A percentile compares a stretch with the other conserved stretches of the same genome.
Conservation (phyloP, 2,329 filamentous ascomycete species). For the Epichloe coenophiala region DNA sequence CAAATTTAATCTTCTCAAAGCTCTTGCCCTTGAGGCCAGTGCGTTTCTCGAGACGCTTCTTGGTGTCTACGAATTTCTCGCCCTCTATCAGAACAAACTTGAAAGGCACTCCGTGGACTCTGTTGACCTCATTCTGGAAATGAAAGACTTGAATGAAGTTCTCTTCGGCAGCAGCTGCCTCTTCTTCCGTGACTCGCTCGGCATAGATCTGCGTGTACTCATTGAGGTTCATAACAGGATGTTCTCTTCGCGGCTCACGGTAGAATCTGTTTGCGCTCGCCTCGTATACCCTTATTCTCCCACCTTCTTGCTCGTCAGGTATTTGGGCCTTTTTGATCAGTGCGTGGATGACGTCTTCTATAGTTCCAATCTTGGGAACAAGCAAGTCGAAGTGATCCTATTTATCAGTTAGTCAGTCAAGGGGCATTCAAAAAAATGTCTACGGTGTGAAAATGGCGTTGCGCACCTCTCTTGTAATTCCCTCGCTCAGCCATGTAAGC, state of each 20-base stretch:
- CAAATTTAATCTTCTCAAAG: conserved; percentile 97
- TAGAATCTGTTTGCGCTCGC: conserved; percentile 71
- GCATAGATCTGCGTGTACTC: conserved; percentile 76
- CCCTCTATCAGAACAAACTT: conserved; percentile 76
- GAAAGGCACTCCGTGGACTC: conserved; percentile 82
- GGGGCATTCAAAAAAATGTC: background rate
- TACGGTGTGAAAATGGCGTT: too few relatives aligned
- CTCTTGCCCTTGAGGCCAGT: conserved; percentile 95
- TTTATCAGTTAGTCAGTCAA: background rate
- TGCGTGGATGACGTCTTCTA: conserved; percentile 63
- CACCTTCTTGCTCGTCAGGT: conserved; percentile 55
- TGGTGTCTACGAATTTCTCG: conserved; percentile 81
- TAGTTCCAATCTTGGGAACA: conserved; percentile 71
- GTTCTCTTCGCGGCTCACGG: conserved; percentile 58
- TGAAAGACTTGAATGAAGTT: conserved; percentile 72
- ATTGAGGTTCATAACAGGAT: conserved; percentile 66
- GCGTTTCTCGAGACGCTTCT: conserved; percentile 82
- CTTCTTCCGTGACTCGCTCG: conserved; percentile 66
- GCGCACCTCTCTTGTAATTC: conserved; percentile 72
- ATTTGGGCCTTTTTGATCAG: conserved; percentile 73
- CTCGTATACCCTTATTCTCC: conserved; percentile 70
- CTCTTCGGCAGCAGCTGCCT: conserved; percentile 40
- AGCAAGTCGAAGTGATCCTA: conserved; percentile 71
- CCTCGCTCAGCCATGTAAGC: conserved; percentile 75
- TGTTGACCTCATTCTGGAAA: conserved; percentile 78